Conservation (phyloP, 2,329 filamentous ascomycete species). For the Colletotrichum eleusines region DNA sequence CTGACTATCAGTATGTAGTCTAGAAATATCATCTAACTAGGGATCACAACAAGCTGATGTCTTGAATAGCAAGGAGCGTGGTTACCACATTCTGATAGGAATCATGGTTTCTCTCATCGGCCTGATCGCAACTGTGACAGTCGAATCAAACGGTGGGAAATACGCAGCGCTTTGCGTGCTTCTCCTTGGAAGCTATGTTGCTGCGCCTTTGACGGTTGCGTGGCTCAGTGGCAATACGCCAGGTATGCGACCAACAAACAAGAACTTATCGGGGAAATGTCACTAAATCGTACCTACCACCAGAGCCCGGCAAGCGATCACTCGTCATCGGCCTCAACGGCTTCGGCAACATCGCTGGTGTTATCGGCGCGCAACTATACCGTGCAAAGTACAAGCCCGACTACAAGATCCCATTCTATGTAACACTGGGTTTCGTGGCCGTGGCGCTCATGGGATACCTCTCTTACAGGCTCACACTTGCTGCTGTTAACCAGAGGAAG, state of each 20-base stretch:
- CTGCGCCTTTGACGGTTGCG: conserved; percentile 50
- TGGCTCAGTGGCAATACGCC: conserved; percentile 51
- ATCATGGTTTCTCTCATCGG: conserved; percentile 47
- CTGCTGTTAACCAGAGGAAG: conserved; percentile 46
- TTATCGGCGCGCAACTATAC: conserved; percentile 49
- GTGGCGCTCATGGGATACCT: conserved; percentile 49
- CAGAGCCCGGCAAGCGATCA: conserved; percentile 49
- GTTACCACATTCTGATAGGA: conserved; percentile 49
- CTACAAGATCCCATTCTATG: conserved; percentile 50
- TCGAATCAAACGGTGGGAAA: conserved; percentile 40
- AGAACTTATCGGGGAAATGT: background rate
- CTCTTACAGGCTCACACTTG: conserved; percentile 47
- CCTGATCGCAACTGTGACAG: conserved; percentile 45
- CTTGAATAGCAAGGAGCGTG: conserved; percentile 44
- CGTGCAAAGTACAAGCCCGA: conserved; percentile 48
- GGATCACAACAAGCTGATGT: background rate
- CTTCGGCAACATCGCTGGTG: conserved; percentile 51
- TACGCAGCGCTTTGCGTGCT: conserved; percentile 50
- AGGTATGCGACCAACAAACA: conserved; percentile 9
- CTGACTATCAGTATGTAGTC: conserved; percentile 44
- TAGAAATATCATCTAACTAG: too few species aligned
- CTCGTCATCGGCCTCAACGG: conserved; percentile 52
- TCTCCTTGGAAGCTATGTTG: conserved; percentile 49
- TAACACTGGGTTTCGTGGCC: conserved; percentile 49
- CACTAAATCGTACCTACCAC: background rate